These are phyloP conservation scores for Bipolaris cookei DNA, from an alignment of 2,329 filamentous ascomycete genomes.

Conservation along the genomic window DNA sequence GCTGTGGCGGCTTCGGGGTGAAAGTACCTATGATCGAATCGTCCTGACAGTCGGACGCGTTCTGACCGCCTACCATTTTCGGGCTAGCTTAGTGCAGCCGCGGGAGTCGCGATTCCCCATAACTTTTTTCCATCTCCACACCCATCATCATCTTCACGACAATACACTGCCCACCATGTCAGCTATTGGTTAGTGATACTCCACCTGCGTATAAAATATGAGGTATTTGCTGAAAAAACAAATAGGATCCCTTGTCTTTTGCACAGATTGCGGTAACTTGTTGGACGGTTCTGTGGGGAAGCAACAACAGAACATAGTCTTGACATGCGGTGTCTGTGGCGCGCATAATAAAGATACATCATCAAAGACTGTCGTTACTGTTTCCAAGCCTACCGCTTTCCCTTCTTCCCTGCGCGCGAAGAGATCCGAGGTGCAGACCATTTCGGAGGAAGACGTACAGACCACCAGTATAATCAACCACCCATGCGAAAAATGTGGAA, in stretches of 20 bases:
- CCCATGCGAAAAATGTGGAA: slow-evolving; percentile 80
- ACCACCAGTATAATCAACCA: slow-evolving; percentile 73
- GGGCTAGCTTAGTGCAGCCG: slow-evolving; percentile 21
- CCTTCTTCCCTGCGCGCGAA: slow-evolving; percentile 89
- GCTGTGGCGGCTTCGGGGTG: slow-evolving; percentile 4
- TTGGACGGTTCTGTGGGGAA: slow-evolving; percentile 80
- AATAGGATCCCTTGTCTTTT: slow-evolving; percentile 72
- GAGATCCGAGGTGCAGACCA: slow-evolving; percentile 80
- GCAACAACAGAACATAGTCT: slow-evolving; percentile 66
- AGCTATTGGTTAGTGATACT: slow-evolving; percentile 72
- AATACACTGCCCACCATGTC: slow-evolving; percentile 66
- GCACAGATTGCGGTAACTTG: slow-evolving; percentile 88
- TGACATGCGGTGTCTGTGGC: slow-evolving; percentile 86
- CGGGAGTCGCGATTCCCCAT: slow-evolving; percentile 27
- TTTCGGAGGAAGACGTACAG: slow-evolving; percentile 77
- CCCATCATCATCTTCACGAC: slow-evolving; percentile 2
- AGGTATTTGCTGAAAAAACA: background rate
- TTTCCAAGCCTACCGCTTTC: slow-evolving; percentile 88
- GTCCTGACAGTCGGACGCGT: slow-evolving; percentile 23
- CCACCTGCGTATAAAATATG: background rate
- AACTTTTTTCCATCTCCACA: slow-evolving; percentile 27
- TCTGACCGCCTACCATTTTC: slow-evolving; percentile 36
- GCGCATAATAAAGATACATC: slow-evolving; percentile 58
- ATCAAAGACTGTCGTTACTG: slow-evolving; percentile 76
- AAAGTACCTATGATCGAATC: slow-evolving; percentile 9